Evolutionary conservation across 108 stramenopile genomes (phyloP).

Genomic region (Skeletonema tropicum): DNA sequence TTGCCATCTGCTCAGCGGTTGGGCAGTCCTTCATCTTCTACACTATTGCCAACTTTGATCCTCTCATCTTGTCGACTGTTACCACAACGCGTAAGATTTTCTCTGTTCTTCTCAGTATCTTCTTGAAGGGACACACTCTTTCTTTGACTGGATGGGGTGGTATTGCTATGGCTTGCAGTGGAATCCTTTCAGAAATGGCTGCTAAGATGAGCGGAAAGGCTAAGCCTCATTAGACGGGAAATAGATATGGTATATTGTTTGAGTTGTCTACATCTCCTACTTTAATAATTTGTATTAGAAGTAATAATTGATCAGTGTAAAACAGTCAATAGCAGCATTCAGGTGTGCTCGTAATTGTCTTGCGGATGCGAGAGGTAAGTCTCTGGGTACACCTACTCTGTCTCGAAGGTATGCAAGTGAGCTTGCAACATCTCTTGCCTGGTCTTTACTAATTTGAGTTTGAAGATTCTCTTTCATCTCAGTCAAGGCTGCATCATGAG

Average conservation of each 20-base stretch:
- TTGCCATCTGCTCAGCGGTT: slow-evolving; percentile 92
- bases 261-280: slow-evolving; percentile 1
- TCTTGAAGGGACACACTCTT: slow-evolving; percentile 91
- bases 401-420: slow-evolving; percentile 78
- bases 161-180: slow-evolving; percentile 82
- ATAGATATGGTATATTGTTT: not conserved
- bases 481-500: slow-evolving; percentile 41
- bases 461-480: slow-evolving; percentile 42
- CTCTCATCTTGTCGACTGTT: slow-evolving; percentile 94
- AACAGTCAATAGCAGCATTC: slow-evolving; percentile 74
- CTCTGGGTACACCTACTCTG: slow-evolving; percentile 81
- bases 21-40: slow-evolving; percentile 99
- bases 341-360: slow-evolving; percentile 82
- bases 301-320: slow-evolving; percentile 26
- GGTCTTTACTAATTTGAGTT: slow-evolving; percentile 38
- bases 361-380: slow-evolving; percentile 76
- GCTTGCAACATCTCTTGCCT: slow-evolving; percentile 58
- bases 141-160: slow-evolving; percentile 89
- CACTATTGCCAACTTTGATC: slow-evolving; percentile 98
- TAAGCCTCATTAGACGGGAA: slow-evolving; percentile 48
- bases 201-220: slow-evolving; percentile 63
- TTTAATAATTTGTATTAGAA: not conserved
- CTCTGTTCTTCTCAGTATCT: slow-evolving; percentile 91
- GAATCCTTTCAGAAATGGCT: slow-evolving; percentile 87
- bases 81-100: slow-evolving; percentile 99